Conservation (phyloP, 306 rosid species). For the Neltuma alba region DNA sequence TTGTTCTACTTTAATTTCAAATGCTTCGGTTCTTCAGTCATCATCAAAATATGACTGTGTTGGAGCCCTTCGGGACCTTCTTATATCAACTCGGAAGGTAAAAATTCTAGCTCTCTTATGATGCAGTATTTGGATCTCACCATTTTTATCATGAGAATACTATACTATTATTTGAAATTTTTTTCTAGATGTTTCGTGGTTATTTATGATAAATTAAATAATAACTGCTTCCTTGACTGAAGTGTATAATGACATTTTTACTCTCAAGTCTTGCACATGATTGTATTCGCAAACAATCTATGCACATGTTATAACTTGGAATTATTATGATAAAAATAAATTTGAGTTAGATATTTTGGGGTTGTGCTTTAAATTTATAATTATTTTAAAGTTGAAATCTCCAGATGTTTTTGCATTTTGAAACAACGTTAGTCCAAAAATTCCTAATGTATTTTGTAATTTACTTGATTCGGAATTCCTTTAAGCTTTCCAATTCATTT, state of each 20-base stretch:
- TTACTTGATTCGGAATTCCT: neutral
- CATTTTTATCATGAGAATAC: neutral
- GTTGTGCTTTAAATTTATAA: neutral
- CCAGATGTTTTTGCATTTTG: neutral
- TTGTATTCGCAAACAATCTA: neutral
- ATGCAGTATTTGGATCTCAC: neutral
- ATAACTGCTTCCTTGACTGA: neutral
- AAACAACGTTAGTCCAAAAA: neutral
- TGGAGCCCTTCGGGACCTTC: neutral
- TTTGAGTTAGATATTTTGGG: neutral
- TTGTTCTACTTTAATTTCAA: neutral
- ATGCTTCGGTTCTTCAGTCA: neutral
- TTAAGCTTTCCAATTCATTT: neutral
- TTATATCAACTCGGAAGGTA: neutral
- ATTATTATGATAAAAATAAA: neutral
- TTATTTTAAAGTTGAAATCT: neutral
- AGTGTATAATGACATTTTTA: neutral
- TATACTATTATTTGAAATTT: neutral
- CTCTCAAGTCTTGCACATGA: neutral
- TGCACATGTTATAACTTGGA: constrained; percentile 2
- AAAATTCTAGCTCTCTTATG: neutral
- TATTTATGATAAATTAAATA: neutral
- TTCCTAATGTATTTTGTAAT: neutral
- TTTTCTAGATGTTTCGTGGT: neutral
- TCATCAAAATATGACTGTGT: neutral